A percentile compares a stretch with the other conserved stretches of the same genome.
These are phyloP conservation scores for Neopestalotiopsis sp. DNA, from an alignment of 2,329 filamentous ascomycete genomes.

Conservation along the genomic window DNA sequence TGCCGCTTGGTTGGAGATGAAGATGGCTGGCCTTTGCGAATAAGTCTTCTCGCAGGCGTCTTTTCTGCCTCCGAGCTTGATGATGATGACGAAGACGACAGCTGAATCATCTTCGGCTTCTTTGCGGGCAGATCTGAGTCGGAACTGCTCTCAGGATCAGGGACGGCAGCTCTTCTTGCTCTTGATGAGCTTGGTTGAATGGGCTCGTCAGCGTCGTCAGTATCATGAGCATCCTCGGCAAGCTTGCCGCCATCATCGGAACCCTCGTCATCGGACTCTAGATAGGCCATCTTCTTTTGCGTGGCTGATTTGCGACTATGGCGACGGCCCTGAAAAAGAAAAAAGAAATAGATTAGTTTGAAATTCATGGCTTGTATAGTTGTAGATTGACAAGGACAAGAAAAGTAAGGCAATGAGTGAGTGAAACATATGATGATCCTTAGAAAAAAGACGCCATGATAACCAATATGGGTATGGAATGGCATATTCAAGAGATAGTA, in stretches of 20 bases:
- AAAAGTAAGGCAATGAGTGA: too few relatives aligned
- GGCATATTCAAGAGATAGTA: too few relatives aligned
- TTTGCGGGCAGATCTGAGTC: conserved; percentile 35
- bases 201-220: conserved; percentile 23
- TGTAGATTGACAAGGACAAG: too few relatives aligned
- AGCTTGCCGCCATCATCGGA: conserved; percentile 13
- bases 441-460: too few relatives aligned
- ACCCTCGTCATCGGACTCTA: background rate
- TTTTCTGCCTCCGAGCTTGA: background rate
- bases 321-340: too few relatives aligned
- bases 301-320: background rate
- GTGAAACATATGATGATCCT: too few relatives aligned
- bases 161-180: conserved; percentile 28
- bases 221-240: conserved; percentile 20
- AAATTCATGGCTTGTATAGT: too few relatives aligned
- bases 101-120: conserved; percentile 29
- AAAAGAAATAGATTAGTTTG: too few relatives aligned
- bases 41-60: conserved; percentile 16
- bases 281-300: conserved; percentile 24
- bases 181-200: conserved; percentile 19
- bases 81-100: conserved; percentile 18
- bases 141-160: conserved; percentile 28
- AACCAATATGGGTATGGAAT: too few relatives aligned
- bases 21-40: conserved; percentile 13
- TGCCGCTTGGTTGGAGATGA: conserved; percentile 29